Percentiles rank a stretch among this genome's conserved stretches.
Conservation (phyloP, 306 rosid species). For the Prunus mume region DNA sequence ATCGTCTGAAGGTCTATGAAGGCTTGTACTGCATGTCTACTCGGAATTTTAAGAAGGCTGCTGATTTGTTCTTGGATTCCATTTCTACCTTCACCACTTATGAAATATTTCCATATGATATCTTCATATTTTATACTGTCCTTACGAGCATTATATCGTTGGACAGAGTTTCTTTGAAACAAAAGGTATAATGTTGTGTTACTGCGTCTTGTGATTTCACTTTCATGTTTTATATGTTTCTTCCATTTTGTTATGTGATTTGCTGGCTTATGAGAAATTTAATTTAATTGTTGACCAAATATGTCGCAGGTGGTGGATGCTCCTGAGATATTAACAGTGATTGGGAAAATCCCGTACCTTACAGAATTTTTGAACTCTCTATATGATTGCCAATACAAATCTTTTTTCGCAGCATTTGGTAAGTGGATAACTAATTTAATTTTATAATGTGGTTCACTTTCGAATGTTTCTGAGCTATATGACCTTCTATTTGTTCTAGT, state of each 20-base stretch:
- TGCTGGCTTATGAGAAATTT: neutral
- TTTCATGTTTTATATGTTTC: slow-evolving; percentile 7
- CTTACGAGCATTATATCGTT: slow-evolving; percentile 88
- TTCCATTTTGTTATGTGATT: neutral
- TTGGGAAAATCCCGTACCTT: slow-evolving; percentile 84
- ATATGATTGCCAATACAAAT: slow-evolving; percentile 81
- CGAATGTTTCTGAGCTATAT: neutral
- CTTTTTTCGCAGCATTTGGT: slow-evolving; percentile 92
- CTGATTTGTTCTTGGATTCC: slow-evolving; percentile 79
- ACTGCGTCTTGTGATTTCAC: neutral
- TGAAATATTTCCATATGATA: slow-evolving; percentile 84
- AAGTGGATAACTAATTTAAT: slow-evolving; percentile 26
- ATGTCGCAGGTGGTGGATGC: slow-evolving; percentile 84
- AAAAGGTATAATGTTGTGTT: slow-evolving; percentile 55
- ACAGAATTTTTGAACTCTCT: slow-evolving; percentile 80
- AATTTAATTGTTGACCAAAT: neutral
- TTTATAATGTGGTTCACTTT: neutral
- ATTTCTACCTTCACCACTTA: slow-evolving; percentile 94
- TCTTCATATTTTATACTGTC: slow-evolving; percentile 88
- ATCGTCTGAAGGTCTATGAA: slow-evolving; percentile 90
- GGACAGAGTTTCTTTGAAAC: slow-evolving; percentile 95
- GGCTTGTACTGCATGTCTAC: slow-evolving; percentile 92
- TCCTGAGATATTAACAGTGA: slow-evolving; percentile 90
- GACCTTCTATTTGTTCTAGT: neutral
- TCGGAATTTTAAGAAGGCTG: slow-evolving; percentile 90